Conservation (phyloP, 1,284 basidiomycete genomes). For the Ustilago tritici region DNA sequence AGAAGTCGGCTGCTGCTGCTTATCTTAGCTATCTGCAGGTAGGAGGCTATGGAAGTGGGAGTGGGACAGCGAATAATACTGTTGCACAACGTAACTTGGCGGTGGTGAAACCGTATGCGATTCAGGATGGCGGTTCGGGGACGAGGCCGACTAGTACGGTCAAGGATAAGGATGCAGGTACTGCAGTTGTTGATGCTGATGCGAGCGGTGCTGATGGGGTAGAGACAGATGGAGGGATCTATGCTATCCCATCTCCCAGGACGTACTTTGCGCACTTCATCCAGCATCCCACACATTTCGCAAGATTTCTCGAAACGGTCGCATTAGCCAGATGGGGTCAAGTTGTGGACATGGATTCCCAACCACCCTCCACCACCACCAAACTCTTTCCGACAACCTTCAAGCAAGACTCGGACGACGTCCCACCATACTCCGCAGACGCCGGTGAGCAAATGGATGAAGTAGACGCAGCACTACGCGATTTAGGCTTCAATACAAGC, state of each 20-base stretch:
- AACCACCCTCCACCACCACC: background rate
- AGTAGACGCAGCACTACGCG: constrained; percentile 26
- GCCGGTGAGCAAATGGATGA: constrained; percentile 23
- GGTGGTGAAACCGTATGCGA: constrained; percentile 32
- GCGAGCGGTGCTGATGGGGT: constrained; percentile 10
- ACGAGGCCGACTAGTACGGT: constrained; percentile 28
- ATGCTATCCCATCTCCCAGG: constrained; percentile 81
- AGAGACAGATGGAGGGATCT: constrained; percentile 31
- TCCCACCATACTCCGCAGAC: constrained; percentile 23
- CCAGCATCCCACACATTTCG: constrained; percentile 85
- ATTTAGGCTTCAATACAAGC: constrained; percentile 25
- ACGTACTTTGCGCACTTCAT: constrained; percentile 95
- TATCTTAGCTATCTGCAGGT: constrained; percentile 57
- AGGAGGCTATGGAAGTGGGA: constrained; percentile 37
- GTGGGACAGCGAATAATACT: constrained; percentile 17
- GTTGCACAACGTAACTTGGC: constrained; percentile 38
- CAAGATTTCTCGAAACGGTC: constrained; percentile 88
- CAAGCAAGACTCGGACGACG: background rate
- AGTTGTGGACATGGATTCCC: constrained; percentile 73
- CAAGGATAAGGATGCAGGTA: constrained; percentile 18
- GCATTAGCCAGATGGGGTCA: constrained; percentile 85
- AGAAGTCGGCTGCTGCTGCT: constrained; percentile 38
- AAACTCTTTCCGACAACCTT: constrained; percentile 1
- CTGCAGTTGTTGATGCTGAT: constrained; percentile 14
- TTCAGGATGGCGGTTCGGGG: constrained; percentile 10